Evolutionary conservation across 805 yeast species (phyloP).

Genomic region (Allodekkera sacchari): DNA sequence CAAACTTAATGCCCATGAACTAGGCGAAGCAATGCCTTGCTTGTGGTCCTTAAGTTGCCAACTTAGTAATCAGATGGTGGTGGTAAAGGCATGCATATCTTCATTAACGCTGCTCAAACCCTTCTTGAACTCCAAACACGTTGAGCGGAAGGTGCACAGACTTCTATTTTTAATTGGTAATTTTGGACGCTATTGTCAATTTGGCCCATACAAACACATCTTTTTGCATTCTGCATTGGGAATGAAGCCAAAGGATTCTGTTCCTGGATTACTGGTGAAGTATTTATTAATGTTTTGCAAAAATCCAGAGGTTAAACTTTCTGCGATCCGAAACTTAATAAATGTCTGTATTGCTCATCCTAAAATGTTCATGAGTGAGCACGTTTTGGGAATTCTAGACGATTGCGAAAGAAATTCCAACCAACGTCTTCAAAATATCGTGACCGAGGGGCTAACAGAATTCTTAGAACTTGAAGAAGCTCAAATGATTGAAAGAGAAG

Average conservation of each 20-base stretch:
- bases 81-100: conserved; percentile 58
- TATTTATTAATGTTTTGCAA: conserved; percentile 41
- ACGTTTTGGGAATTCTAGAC: conserved; percentile 45
- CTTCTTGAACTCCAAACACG: conserved; percentile 12
- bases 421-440: conserved; percentile 24
- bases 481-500: conserved; percentile 32
- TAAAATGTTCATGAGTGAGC: conserved; percentile 51
- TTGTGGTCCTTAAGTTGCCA: conserved; percentile 47
- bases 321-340: conserved; percentile 51
- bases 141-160: conserved; percentile 42
- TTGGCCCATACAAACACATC: conserved; percentile 35
- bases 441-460: conserved; percentile 48
- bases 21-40: conserved; percentile 70
- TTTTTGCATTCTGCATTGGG: conserved; percentile 34
- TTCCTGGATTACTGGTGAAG: conserved; percentile 50
- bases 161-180: conserved; percentile 58
- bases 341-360: conserved; percentile 57
- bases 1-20: conserved; percentile 48
- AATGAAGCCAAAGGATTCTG: conserved; percentile 42
- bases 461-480: conserved; percentile 53
- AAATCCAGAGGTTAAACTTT: conserved; percentile 31
- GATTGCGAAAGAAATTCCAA: conserved; percentile 29
- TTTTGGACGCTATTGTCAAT: conserved; percentile 62
- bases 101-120: conserved; percentile 44
- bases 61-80: conserved; percentile 35